phyloP scores from a whole-genome alignment of 2,329 filamentous ascomycete species.

The Gaeumannomyces tritici region DNA sequence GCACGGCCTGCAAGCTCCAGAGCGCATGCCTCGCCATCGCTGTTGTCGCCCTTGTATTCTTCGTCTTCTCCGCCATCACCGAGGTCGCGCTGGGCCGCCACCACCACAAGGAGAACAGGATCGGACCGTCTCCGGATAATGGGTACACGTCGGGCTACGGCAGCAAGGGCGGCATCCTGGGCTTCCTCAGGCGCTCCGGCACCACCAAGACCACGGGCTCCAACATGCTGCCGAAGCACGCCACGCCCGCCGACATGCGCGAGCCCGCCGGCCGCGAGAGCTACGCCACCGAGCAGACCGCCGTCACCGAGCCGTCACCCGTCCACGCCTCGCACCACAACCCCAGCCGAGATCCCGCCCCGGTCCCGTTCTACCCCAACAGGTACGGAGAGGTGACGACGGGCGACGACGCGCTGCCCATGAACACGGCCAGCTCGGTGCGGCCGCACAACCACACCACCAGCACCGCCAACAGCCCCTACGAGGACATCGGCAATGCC shows the following conservation, averaged over 20 bases:
- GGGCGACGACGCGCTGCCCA: not conserved
- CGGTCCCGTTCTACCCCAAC: not conserved
- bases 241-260: conserved; percentile 14
- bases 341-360: conserved; percentile 17
- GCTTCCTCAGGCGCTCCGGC: conserved; percentile 16
- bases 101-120: conserved; percentile 26
- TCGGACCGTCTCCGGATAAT: conserved; percentile 29
- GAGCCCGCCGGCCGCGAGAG: conserved; percentile 15
- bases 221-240: conserved; percentile 23
- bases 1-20: conserved; percentile 61
- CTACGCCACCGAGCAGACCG: conserved; percentile 25
- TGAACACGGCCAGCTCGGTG: not conserved
- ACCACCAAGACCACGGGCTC: conserved; percentile 5
- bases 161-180: conserved; percentile 18
- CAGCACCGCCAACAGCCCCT: not conserved
- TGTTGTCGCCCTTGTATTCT: conserved; percentile 55
- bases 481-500: not conserved
- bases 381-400: conserved; percentile 7
- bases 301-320: conserved; percentile 10
- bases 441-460: not conserved
- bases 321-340: conserved; percentile 17
- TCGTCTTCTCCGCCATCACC: conserved; percentile 14
- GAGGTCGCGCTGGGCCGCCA: conserved; percentile 18
- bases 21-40: conserved; percentile 69
- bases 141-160: conserved; percentile 28